Conservation (phyloP, 2,329 filamentous ascomycete genomes). For the Rhynchosporium secalis region DNA sequence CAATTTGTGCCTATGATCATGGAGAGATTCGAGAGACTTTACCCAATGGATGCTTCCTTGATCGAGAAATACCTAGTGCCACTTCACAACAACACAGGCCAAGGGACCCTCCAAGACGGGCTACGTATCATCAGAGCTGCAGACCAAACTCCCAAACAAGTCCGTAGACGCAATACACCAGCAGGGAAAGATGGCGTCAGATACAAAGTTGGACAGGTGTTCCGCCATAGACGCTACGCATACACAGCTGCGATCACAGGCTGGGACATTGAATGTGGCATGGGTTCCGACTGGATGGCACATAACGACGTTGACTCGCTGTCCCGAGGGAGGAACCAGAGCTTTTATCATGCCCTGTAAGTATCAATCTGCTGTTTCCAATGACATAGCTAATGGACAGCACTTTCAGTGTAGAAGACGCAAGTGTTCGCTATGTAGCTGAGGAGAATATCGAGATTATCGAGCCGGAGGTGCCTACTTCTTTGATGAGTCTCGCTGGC, state of each 20-base stretch:
- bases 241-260: conserved; percentile 83
- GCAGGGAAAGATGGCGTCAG: conserved; percentile 47
- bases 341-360: conserved; percentile 86
- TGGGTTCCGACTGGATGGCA: conserved; percentile 59
- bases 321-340: conserved; percentile 61
- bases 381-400: conserved; percentile 32
- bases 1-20: conserved; percentile 41
- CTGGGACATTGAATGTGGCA: conserved; percentile 66
- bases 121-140: conserved; percentile 56
- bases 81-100: conserved; percentile 38
- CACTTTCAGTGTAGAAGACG: conserved; percentile 60
- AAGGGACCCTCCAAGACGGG: conserved; percentile 48
- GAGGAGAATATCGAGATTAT: conserved; percentile 79
- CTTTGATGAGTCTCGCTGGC: conserved; percentile 71
- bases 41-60: conserved; percentile 43
- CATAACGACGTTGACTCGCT: conserved; percentile 63
- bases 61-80: conserved; percentile 42
- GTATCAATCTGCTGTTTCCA: conserved; percentile 42
- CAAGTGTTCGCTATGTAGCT: conserved; percentile 71
- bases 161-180: conserved; percentile 38
- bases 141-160: conserved; percentile 55
- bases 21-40: conserved; percentile 41
- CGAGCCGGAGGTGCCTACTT: conserved; percentile 50
- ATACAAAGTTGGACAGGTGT: conserved; percentile 79
- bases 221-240: conserved; percentile 76